These are phyloP conservation scores for Aschersonia sp. DNA, from an alignment of 2,329 filamentous ascomycete species.

Conservation along the genomic window DNA sequence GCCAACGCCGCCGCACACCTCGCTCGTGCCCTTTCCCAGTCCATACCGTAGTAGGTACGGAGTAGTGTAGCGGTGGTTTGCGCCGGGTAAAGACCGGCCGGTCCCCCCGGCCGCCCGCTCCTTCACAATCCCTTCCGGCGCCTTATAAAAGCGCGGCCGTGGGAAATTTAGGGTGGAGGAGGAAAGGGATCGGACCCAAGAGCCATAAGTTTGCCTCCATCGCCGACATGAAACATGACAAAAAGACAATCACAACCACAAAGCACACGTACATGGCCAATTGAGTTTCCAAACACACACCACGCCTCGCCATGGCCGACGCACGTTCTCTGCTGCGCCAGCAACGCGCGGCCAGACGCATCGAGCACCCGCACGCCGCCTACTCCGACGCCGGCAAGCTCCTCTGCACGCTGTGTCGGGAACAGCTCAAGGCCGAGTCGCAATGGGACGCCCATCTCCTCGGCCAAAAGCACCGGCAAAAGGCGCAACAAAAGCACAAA, in stretches of 20 bases:
- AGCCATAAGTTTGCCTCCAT: too few species aligned
- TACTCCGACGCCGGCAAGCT: constrained; percentile 57
- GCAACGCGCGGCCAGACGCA: constrained; percentile 59
- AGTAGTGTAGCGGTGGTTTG: background rate
- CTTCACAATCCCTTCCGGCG: background rate
- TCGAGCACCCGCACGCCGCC: constrained; percentile 53
- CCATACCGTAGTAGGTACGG: too few species aligned
- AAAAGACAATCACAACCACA: background rate
- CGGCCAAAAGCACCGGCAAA: constrained; percentile 25
- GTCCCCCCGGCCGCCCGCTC: too few species aligned
- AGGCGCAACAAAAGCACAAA: constrained; percentile 8
- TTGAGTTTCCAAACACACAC: background rate
- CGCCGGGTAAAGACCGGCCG: constrained; percentile 8
- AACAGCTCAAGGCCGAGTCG: constrained; percentile 48
- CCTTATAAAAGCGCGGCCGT: background rate
- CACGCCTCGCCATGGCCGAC: constrained; percentile 25
- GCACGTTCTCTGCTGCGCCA: constrained; percentile 66
- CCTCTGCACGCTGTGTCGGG: constrained; percentile 51
- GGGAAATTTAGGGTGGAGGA: too few species aligned
- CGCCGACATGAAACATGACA: too few species aligned
- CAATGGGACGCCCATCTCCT: constrained; percentile 52
- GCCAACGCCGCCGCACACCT: too few species aligned
- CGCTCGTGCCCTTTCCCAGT: too few species aligned
- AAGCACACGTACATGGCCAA: background rate
- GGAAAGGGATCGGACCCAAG: too few species aligned